Evolutionary conservation across 2,329 filamentous ascomycete genomes (phyloP), one percentile per base, ranked within the genome.

Genomic region (Nectriaceae sp.): DNA sequence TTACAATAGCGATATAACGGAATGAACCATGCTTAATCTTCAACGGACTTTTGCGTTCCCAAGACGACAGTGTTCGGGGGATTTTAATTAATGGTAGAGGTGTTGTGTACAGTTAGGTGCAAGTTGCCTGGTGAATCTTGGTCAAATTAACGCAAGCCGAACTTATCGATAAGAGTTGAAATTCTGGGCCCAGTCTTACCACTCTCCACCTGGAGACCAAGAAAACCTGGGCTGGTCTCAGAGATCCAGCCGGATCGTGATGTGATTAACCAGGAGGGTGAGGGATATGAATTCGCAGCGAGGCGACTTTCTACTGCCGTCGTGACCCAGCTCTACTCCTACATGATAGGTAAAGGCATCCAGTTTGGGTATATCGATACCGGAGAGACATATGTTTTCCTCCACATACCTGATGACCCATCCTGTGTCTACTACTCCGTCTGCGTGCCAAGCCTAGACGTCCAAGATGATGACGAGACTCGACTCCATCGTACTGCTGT

Each of bases 401-500:
- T 72, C 2, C 46, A 65, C 40, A 71, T 71, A 39, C 59, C 64
- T 2, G 46, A 57, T 26, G 55, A 71, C 48, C 66, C 66, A 11
- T 42, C 65, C n/a, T 55, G 40, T 1, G 65, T 70, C 48, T 67
- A 70, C 49, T 70, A 61, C 47, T 56, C 44, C 1, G 49, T 70
- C 2, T 68, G 53, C 35, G 55, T 72, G 8, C 69, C 67, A n/a
- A 65, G 59, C 41, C 55, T 63, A 8, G 68, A 73, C 29, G 64
- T 72, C 2, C 8, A 62, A 5, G 60, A 67, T 13, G 56, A 69
- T 11, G 58, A 72, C 47, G 57, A 68, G 21, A 59, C 49, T 11
- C 59, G 62, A 45, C 64, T 73, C 18, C 56, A 72, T 51, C 56
- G 55, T 19, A 74, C 69, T 1, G 68, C 71, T 19, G 63, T 69